Evolutionary conservation across 2,329 filamentous ascomycete species (phyloP).

Genomic region (Penicillium sp.): DNA sequence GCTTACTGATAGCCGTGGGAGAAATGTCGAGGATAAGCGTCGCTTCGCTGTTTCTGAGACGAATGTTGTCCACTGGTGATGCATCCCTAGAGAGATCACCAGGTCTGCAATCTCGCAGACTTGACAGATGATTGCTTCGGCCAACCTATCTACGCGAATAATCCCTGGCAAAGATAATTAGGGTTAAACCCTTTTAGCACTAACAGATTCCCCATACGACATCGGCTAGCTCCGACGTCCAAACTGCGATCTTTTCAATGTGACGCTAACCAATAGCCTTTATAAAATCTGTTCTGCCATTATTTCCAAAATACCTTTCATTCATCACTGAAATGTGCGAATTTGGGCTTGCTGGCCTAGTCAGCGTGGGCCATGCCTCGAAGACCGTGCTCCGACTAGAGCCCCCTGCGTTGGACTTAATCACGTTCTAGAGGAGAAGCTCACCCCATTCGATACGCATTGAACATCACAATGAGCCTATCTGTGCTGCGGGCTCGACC

Average conservation of each 20-base stretch:
- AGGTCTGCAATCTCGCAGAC: no score
- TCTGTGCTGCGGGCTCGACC: slow-evolving; percentile 15
- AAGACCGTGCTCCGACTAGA: slow-evolving; percentile 1
- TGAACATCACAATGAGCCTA: slow-evolving; percentile 14
- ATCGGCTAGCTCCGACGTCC: background rate
- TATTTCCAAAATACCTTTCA: no score
- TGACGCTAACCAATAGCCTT: background rate
- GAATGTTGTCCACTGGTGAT: no score
- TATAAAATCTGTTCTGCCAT: background rate
- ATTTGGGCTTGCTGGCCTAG: background rate
- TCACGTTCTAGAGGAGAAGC: slow-evolving; percentile 3
- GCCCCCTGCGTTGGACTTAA: background rate
- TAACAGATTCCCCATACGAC: background rate
- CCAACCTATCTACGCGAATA: background rate
- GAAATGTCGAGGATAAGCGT: background rate
- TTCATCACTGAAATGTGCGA: background rate
- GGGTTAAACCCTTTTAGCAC: background rate
- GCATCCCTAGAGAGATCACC: no score
- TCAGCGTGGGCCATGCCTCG: background rate
- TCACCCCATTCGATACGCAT: slow-evolving; percentile 18
- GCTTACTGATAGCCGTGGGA: background rate
- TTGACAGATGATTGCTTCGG: no score
- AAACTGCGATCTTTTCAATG: background rate
- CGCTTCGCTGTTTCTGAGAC: background rate
- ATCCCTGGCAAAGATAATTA: background rate